Evolutionary conservation across 306 rosid genomes (phyloP).

Genomic region (Vigna nakashimae): DNA sequence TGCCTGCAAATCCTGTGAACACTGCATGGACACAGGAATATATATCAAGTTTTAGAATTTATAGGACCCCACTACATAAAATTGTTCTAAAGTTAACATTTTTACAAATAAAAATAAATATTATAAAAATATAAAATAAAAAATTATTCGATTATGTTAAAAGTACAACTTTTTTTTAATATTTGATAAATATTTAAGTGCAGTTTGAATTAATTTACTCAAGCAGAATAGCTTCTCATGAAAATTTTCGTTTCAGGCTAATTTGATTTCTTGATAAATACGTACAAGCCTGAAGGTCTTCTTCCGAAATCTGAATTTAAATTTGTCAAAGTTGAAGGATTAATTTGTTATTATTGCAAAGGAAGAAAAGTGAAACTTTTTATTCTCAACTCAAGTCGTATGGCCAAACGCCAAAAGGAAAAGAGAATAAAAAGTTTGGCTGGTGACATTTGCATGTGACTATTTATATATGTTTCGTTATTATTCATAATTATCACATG

Average conservation of each 20-base stretch:
- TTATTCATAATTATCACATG: neutral
- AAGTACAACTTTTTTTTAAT: too few relatives aligned
- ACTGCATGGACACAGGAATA: neutral
- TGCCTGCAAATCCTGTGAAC: constrained; percentile 28
- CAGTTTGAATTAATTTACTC: too few relatives aligned
- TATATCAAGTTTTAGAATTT: neutral
- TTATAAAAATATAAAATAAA: too few relatives aligned
- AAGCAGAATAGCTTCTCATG: too few relatives aligned
- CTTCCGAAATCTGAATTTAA: neutral
- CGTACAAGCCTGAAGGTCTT: neutral
- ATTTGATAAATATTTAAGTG: too few relatives aligned
- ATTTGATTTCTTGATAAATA: too few relatives aligned
- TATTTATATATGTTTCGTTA: neutral
- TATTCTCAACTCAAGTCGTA: constrained; percentile 7
- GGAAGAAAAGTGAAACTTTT: neutral
- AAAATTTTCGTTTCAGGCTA: too few relatives aligned
- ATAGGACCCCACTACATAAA: neutral
- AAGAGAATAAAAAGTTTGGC: neutral
- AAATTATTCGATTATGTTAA: too few relatives aligned
- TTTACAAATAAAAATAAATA: too few relatives aligned
- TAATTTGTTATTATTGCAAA: neutral
- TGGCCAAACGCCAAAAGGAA: neutral
- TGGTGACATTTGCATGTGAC: constrained; percentile 41
- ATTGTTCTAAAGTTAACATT: neutral
- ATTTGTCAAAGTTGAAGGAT: neutral